Percentiles rank a stretch among this genome's conserved stretches.
Conservation (phyloP, 148 eudicot genomes). For the Nepenthes gracilis region DNA sequence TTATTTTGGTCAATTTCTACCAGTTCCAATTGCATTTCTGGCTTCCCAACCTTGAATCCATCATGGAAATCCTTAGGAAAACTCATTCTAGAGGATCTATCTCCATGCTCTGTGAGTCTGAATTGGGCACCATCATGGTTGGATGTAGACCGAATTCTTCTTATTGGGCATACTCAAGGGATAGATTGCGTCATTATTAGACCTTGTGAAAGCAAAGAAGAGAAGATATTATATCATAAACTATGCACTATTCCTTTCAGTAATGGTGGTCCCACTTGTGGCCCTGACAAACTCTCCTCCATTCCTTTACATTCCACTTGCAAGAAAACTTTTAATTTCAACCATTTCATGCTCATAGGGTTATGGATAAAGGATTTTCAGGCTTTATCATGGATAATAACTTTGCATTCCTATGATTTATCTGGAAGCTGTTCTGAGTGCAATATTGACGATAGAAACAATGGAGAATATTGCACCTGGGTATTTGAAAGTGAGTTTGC, state of each 20-base stretch:
- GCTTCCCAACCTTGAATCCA: constrained; percentile 54
- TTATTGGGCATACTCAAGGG: constrained; percentile 58
- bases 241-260: constrained; percentile 65
- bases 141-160: constrained; percentile 47
- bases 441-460: constrained; percentile 10
- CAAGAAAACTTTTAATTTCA: constrained; percentile 20
- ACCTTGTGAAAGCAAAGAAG: constrained; percentile 22
- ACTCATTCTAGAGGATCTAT: constrained; percentile 18
- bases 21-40: constrained; percentile 31
- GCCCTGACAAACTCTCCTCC: constrained; percentile 42
- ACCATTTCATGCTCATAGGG: constrained; percentile 50
- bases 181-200: constrained; percentile 56
- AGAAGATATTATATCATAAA: constrained; percentile 34
- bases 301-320: constrained; percentile 48
- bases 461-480: constrained; percentile 20
- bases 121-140: constrained; percentile 65
- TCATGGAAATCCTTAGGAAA: constrained; percentile 54
- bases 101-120: constrained; percentile 40
- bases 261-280: constrained; percentile 14
- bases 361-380: constrained; percentile 45
- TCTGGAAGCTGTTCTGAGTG: constrained; percentile 18
- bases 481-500: constrained; percentile 38
- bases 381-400: constrained; percentile 66
- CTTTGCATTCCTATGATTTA: constrained; percentile 37
- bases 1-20: constrained; percentile 66